A percentile compares a stretch with the other conserved stretches of the same genome.
Conservation (phyloP, 2,329 filamentous ascomycete genomes). For the Aspergillus luchuensis region DNA sequence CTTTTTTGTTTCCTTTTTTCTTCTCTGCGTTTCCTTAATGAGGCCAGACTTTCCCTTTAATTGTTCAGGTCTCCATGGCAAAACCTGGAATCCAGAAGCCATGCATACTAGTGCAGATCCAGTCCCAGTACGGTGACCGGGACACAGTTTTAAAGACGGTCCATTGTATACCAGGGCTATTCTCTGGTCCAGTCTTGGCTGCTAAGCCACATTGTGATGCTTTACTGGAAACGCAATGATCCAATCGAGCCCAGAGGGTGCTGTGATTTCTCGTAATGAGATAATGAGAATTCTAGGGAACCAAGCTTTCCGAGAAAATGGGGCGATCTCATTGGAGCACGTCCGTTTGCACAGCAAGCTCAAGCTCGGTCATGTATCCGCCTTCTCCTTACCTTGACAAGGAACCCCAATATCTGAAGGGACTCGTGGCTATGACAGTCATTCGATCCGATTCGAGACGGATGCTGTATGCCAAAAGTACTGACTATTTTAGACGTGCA, state of each 20-base stretch:
- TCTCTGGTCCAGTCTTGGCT: conserved; percentile 14
- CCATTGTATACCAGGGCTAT: conserved; percentile 13
- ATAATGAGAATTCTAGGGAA: conserved; percentile 6
- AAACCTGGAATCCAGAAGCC: conserved; percentile 2
- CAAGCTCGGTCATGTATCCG: not conserved
- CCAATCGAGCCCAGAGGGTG: conserved; percentile 9
- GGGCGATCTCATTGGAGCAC: conserved; percentile 14
- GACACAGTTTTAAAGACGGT: conserved; percentile 15
- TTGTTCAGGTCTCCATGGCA: not conserved
- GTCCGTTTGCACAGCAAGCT: conserved; percentile 21
- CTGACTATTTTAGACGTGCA: conserved; percentile 25
- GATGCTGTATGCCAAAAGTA: conserved; percentile 21
- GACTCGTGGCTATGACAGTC: not conserved
- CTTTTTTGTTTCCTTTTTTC: not conserved
- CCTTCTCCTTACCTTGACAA: conserved; percentile 6
- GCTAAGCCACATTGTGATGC: conserved; percentile 12
- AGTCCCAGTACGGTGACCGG: conserved; percentile 18
- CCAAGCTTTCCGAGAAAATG: conserved; percentile 22
- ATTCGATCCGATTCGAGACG: conserved; percentile 9
- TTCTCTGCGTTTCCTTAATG: not conserved
- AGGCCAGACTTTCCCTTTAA: not conserved
- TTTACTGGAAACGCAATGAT: conserved; percentile 12
- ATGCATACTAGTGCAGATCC: conserved; percentile 15
- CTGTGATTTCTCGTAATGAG: conserved; percentile 8
- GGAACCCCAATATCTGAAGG: conserved; percentile 9